Conservation (phyloP, 257 asterid species). For the Leonotis leonurus region DNA sequence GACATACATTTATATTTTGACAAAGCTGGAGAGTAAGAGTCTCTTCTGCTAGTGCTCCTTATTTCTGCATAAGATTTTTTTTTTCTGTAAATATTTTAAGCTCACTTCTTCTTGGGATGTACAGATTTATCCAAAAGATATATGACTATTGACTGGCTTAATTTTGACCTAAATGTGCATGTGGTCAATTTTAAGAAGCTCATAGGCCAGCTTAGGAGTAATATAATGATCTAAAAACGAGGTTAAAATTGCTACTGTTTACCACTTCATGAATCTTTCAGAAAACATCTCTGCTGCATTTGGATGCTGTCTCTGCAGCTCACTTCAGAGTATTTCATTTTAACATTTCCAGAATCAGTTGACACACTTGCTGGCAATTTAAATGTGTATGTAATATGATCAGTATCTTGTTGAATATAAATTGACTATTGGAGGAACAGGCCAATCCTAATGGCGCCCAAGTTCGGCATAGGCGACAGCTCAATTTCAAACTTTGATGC, state of each 20-base stretch:
- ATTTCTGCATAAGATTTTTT: not conserved
- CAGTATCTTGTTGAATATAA: conserved; percentile 10
- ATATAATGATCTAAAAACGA: conserved; percentile 5
- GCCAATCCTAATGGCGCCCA: conserved; percentile 92
- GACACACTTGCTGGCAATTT: conserved; percentile 10
- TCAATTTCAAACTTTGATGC: conserved; percentile 77
- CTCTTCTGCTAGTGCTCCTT: conserved; percentile 20
- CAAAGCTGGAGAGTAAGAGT: conserved; percentile 94
- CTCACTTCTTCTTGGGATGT: not conserved
- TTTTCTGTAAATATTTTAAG: conserved; percentile 9
- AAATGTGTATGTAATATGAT: not conserved
- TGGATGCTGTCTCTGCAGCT: not conserved
- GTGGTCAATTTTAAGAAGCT: not conserved
- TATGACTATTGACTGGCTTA: not conserved
- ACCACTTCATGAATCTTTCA: not conserved
- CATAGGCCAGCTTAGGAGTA: not conserved
- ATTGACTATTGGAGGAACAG: conserved; percentile 39
- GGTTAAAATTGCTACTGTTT: not conserved
- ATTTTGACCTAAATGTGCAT: not conserved
- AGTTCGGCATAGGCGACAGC: conserved; percentile 69
- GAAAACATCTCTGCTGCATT: conserved; percentile 10
- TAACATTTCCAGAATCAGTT: conserved; percentile 1
- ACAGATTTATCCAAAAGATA: not conserved
- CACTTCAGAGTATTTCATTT: not conserved
- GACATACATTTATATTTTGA: conserved; percentile 81